A percentile compares a stretch with the other conserved stretches of the same genome.
Conservation (phyloP, 2,329 filamentous ascomycete genomes). For the Penicillium sp. region DNA sequence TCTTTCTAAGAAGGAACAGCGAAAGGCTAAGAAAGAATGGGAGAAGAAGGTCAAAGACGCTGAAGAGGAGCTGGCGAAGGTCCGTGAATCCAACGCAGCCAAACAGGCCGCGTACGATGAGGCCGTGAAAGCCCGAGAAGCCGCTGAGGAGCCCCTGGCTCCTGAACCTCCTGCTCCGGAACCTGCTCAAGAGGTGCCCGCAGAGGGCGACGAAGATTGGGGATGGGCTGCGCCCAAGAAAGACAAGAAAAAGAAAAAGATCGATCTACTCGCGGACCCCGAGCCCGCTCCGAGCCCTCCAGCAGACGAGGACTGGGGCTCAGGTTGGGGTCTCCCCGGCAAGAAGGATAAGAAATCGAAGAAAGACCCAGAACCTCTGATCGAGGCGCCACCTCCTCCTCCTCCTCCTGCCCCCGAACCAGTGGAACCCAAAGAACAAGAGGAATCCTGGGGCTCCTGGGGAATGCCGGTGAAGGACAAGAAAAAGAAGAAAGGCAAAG, state of each 20-base stretch:
- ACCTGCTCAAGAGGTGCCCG: not conserved
- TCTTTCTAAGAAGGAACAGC: conserved; percentile 27
- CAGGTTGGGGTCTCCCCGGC: conserved; percentile 23
- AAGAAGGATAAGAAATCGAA: conserved; percentile 41
- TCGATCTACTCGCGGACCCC: conserved; percentile 22
- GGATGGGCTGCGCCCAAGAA: conserved; percentile 26
- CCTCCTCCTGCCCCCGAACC: conserved; percentile 10
- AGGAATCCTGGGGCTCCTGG: conserved; percentile 26
- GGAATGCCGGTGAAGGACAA: conserved; percentile 21
- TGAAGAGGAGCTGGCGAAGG: conserved; percentile 14
- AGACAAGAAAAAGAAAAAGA: conserved; percentile 31
- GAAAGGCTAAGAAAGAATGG: conserved; percentile 28
- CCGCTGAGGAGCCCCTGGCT: conserved; percentile 10
- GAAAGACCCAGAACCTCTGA: conserved; percentile 22
- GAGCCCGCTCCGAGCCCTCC: conserved; percentile 22
- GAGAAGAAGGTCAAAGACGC: conserved; percentile 18
- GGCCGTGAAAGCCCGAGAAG: conserved; percentile 21
- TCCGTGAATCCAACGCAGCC: conserved; percentile 9
- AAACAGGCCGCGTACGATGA: conserved; percentile 12
- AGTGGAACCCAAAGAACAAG: conserved; percentile 19
- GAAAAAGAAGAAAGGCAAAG: conserved; percentile 29
- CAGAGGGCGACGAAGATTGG: conserved; percentile 23
- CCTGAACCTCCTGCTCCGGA: conserved; percentile 8
- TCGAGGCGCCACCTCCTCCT: conserved; percentile 8
- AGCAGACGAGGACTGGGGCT: conserved; percentile 34